Percentiles rank a stretch among this genome's conserved stretches.
phyloP scores from a whole-genome alignment of 2,329 filamentous ascomycete genomes.

The Cladophialophora chaetospira region DNA sequence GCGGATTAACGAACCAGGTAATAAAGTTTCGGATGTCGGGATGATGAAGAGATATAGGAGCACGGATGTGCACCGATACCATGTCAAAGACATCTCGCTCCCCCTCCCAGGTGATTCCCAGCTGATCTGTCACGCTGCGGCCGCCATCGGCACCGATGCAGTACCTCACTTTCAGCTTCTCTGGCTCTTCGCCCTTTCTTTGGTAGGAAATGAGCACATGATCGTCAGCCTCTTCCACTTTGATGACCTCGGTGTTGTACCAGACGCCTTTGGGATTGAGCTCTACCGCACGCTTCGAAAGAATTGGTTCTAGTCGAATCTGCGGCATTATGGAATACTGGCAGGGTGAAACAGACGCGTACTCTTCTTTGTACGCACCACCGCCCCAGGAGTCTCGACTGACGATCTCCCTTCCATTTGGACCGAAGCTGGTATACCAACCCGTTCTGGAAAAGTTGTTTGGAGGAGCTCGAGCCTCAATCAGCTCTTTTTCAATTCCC shows the following conservation, averaged over 20 bases:
- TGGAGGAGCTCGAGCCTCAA: constrained; percentile 27
- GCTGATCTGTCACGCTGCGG: constrained; percentile 34
- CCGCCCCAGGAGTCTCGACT: constrained; percentile 38
- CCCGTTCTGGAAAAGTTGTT: constrained; percentile 35
- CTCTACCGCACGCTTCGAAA: constrained; percentile 36
- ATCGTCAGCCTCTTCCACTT: constrained; percentile 32
- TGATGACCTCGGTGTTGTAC: constrained; percentile 35
- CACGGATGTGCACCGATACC: constrained; percentile 39
- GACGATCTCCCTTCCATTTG: constrained; percentile 36
- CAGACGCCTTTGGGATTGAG: constrained; percentile 37
- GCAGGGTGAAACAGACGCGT: constrained; percentile 34
- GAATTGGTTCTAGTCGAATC: constrained; percentile 42
- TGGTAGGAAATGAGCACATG: constrained; percentile 32
- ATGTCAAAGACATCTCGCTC: constrained; percentile 39
- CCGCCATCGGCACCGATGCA: constrained; percentile 41
- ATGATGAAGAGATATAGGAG: constrained; percentile 35
- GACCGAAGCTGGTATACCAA: constrained; percentile 40
- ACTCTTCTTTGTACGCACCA: constrained; percentile 33
- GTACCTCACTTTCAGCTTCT: constrained; percentile 34
- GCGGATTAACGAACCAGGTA: constrained; percentile 41
- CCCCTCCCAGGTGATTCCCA: constrained; percentile 38
- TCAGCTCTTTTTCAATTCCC: constrained; percentile 38
- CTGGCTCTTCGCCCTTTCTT: constrained; percentile 7
- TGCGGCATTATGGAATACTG: constrained; percentile 39
- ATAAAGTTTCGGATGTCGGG: constrained; percentile 39